A percentile compares a stretch with the other conserved stretches of the same genome.
Conservation (phyloP, 2,329 filamentous ascomycete species). For the Calonectria leucothoes region DNA sequence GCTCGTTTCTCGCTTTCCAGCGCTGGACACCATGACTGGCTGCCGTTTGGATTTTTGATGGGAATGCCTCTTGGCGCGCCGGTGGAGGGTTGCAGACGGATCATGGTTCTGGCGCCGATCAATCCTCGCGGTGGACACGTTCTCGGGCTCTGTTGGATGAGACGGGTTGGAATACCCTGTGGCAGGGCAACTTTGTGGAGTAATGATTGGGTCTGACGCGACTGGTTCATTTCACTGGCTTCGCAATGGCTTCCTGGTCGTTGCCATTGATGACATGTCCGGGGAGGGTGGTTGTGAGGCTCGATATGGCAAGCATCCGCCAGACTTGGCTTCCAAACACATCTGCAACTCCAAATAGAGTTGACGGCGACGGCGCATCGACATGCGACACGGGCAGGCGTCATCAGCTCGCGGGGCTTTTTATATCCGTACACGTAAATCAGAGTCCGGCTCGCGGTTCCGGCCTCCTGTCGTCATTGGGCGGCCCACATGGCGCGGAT, state of each 20-base stretch:
- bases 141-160: neutral
- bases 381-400: neutral
- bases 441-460: neutral
- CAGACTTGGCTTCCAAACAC: neutral
- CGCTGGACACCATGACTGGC: neutral
- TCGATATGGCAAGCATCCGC: neutral
- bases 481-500: neutral
- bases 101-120: neutral
- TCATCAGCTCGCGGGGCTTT: neutral
- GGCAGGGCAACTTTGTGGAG: neutral
- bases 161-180: neutral
- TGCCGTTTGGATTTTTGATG: neutral
- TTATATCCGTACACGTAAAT: neutral
- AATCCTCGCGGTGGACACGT: neutral
- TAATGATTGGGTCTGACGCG: neutral
- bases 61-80: neutral
- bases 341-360: neutral
- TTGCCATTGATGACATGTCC: neutral
- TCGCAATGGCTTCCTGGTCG: neutral
- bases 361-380: neutral
- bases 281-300: neutral
- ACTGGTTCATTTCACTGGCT: neutral
- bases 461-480: neutral
- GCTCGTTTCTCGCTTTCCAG: neutral
- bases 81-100: neutral